These are phyloP conservation scores for Hyaloscypha bicolor DNA, from an alignment of 495 filamentous ascomycete genomes.

Conservation along the genomic window DNA sequence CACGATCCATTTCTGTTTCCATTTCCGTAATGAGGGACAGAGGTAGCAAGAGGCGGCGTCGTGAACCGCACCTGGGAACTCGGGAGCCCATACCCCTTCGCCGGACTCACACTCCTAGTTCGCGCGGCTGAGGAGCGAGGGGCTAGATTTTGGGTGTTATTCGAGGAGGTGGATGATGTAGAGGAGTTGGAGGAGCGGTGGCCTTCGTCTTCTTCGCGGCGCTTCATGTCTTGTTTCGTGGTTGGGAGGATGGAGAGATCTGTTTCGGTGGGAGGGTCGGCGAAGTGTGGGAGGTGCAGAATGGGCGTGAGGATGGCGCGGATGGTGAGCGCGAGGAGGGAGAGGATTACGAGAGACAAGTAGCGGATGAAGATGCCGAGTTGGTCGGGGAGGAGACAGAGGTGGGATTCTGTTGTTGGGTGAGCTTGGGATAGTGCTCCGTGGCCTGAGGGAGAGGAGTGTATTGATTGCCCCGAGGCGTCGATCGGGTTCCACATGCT, in stretches of 20 bases:
- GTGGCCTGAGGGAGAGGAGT: conserved; percentile 32
- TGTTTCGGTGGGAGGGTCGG: conserved; percentile 28
- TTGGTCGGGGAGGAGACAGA: conserved; percentile 91
- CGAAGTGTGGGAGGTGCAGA: conserved; percentile 46
- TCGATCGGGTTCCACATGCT: conserved; percentile 92
- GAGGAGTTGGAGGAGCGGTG: conserved; percentile 28
- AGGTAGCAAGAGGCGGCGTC: conserved; percentile 28
- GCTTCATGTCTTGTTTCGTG: conserved; percentile 23
- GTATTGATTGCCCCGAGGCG: conserved; percentile 57
- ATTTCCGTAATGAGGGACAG: conserved; percentile 1
- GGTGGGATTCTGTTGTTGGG: conserved; percentile 72
- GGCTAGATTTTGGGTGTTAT: conserved; percentile 22
- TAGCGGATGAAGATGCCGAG: conserved; percentile 82
- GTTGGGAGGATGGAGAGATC: conserved; percentile 26
- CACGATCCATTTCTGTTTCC: not conserved
- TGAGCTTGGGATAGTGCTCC: conserved; percentile 24
- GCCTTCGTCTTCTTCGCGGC: conserved; percentile 1
- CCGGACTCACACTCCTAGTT: conserved; percentile 31
- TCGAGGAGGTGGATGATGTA: conserved; percentile 27
- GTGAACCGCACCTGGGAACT: conserved; percentile 20
- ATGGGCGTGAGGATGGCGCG: conserved; percentile 61
- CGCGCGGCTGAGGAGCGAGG: conserved; percentile 30
- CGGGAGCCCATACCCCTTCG: conserved; percentile 34
- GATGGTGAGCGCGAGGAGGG: conserved; percentile 58
- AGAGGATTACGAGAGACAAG: conserved; percentile 59